Evolutionary conservation across 192 early-diverging fungal species (phyloP).

Genomic region (Geranomyces variabilis): DNA sequence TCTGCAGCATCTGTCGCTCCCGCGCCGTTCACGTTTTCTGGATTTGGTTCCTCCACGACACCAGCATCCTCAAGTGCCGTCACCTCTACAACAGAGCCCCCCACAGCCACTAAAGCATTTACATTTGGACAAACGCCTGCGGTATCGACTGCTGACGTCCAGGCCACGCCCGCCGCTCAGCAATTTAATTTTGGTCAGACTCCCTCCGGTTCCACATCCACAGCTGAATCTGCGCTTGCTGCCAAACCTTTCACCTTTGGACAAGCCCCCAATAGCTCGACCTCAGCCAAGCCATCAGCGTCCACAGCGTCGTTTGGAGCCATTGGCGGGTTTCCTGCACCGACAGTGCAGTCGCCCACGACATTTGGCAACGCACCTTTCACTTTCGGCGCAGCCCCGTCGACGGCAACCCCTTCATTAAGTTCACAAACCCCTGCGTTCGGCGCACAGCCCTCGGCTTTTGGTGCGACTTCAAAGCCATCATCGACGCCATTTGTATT

Average conservation of each 20-base stretch:
- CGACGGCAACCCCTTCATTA: no score
- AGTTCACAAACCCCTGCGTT: neutral
- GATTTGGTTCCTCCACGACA: neutral
- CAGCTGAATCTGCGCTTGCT: neutral
- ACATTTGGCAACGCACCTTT: neutral
- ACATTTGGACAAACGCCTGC: neutral
- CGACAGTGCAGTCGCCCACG: slow-evolving; percentile 1
- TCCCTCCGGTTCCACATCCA: neutral
- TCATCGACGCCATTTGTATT: neutral
- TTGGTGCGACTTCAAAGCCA: neutral
- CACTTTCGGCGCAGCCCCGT: neutral
- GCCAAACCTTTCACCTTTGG: neutral
- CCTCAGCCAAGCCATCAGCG: neutral
- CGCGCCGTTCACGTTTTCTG: neutral
- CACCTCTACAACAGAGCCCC: neutral
- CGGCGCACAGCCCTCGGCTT: neutral
- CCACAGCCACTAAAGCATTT: slow-evolving; percentile 1
- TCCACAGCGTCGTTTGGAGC: neutral
- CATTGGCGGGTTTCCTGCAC: neutral
- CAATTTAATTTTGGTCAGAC: neutral
- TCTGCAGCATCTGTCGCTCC: neutral
- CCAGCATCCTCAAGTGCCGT: neutral
- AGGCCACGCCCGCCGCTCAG: neutral
- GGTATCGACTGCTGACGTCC: neutral
- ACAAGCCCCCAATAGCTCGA: neutral